Evolutionary conservation across 192 early-diverging fungal species (phyloP).

Genomic region (Diversispora epigaea): DNA sequence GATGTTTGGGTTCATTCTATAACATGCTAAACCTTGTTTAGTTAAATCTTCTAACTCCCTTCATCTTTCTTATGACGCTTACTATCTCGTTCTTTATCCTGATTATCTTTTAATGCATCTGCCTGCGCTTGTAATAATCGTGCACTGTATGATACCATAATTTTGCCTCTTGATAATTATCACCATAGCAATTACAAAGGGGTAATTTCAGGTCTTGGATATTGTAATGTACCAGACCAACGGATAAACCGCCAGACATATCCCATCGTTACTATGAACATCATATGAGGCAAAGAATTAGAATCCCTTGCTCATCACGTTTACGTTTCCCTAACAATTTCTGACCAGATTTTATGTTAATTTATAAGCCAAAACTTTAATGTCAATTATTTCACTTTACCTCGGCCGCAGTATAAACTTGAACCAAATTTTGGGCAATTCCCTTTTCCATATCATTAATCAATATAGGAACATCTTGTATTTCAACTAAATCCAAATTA

Average conservation of each 20-base stretch:
- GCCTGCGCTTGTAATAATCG: slow-evolving; percentile 9
- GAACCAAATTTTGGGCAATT: slow-evolving; percentile 24
- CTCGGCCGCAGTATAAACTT: slow-evolving; percentile 20
- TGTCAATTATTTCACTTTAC: slow-evolving; percentile 8
- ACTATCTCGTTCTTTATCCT: no score
- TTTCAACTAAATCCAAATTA: slow-evolving; percentile 17
- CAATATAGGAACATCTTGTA: slow-evolving; percentile 6
- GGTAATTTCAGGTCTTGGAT: slow-evolving; percentile 6
- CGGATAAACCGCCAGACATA: slow-evolving; percentile 16
- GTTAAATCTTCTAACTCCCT: no score
- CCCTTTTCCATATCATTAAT: slow-evolving; percentile 18
- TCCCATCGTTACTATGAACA: slow-evolving; percentile 27
- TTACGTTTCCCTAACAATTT: slow-evolving; percentile 25
- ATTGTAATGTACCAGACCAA: not conserved
- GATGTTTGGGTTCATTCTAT: no score
- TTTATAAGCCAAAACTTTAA: not conserved
- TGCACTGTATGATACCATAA: not conserved
- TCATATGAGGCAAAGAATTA: not conserved
- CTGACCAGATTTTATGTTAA: not conserved
- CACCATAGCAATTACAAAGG: not conserved
- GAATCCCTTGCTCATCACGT: no score
- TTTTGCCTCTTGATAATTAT: not conserved
- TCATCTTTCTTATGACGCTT: no score
- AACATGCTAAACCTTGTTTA: no score
- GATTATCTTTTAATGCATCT: not conserved